Evolutionary conservation across 1,139 yeast genomes (phyloP), one percentile per base, ranked within the genome.

Genomic region (Casaregolazyma lundiana): DNA sequence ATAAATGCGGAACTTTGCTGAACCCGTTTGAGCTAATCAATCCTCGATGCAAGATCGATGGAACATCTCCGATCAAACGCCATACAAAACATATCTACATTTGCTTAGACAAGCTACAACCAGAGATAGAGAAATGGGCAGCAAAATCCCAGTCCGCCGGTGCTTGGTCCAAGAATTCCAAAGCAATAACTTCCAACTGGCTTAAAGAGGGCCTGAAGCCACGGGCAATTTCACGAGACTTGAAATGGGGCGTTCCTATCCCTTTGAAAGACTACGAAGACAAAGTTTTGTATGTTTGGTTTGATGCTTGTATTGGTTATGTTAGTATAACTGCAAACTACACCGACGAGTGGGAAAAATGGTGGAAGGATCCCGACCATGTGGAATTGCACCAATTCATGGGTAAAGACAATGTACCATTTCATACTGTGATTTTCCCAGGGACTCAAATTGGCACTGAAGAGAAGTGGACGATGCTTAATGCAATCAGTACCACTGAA

Each of bases 391-490:
- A 86, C 67, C 98, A 92, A 72, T 92, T 92, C 67, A 92, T 92
- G 99, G 99, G 99, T 71, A 92, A 92, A 70, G 99, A 92, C 68
- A 92, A 92, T 62, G 97, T 90, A 58, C 97, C 97, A 35, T 92
- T 92, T 87, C 99, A 92, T 64, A 85, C 96, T 1, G 98, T 94
- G 50, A 95, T 92, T 49, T 92, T 90, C 87, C 99, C 99, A 51
- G 81, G 94, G 40, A 72, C 95, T 36, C 84, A 83, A 68, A 71
- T 92, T 44, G 99, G 97, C 67, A 90, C 98, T 18, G 71, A 76
- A 21, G 94, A 90, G 50, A 63, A 74, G 40, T 92, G 97, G 97
- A 90, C 97, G 50, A 83, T 80, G 78, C 76, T 90, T 57, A 88
- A 88, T 63, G 96, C 90, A 66, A 70, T 92, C 57, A 86, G 83